A percentile compares a stretch with the other conserved stretches of the same genome.
Conservation (phyloP, 2,329 filamentous ascomycete genomes). For the Colletotrichum filicis region DNA sequence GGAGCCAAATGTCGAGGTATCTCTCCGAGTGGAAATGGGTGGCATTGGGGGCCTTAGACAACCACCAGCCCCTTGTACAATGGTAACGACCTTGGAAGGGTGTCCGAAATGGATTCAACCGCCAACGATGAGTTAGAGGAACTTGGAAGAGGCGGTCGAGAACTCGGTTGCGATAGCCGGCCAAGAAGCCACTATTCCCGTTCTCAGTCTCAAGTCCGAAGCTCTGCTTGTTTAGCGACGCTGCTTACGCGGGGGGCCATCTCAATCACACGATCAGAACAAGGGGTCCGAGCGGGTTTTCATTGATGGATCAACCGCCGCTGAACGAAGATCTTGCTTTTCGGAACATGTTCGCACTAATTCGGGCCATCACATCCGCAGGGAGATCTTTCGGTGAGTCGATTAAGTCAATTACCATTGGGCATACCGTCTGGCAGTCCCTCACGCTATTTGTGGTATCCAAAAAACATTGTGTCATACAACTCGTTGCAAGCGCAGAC, state of each 20-base stretch:
- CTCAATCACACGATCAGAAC: not conserved
- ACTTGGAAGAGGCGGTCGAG: not conserved
- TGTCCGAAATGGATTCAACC: not conserved
- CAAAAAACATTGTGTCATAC: conserved; percentile 7
- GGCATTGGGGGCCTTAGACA: not conserved
- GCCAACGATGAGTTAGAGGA: not conserved
- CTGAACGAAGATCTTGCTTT: not conserved
- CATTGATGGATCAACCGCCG: too few species aligned
- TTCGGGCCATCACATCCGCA: not conserved
- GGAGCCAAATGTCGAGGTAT: not conserved
- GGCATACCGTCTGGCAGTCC: not conserved
- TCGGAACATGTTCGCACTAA: too few species aligned
- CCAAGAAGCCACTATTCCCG: not conserved
- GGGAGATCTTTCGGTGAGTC: not conserved
- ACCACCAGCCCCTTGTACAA: not conserved
- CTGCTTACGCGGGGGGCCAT: not conserved
- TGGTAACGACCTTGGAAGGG: not conserved
- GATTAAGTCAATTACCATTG: conserved; percentile 12
- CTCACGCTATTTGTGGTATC: conserved; percentile 20
- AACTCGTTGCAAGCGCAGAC: conserved; percentile 5
- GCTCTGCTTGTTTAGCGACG: not conserved
- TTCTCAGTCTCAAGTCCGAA: conserved; percentile 2
- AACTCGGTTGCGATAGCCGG: not conserved
- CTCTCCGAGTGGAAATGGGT: not conserved
- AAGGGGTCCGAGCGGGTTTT: not conserved